phyloP scores from a whole-genome alignment of 768 basidiomycete genomes.

The Tylopilus vinaceipallidus region DNA sequence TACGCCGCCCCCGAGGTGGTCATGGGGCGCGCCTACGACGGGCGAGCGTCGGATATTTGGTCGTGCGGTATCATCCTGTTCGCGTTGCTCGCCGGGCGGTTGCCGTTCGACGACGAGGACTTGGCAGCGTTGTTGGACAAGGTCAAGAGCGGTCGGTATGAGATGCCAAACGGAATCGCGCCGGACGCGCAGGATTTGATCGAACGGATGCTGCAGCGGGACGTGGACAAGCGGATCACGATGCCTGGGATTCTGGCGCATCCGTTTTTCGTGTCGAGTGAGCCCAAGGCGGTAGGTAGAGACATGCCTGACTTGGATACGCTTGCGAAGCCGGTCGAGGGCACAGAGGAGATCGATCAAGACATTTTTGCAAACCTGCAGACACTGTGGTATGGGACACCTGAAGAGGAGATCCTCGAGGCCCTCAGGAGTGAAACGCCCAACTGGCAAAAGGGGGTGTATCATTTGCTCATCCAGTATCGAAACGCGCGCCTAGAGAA shows the following conservation, averaged over 20 bases:
- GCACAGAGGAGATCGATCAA: slow-evolving; percentile 68
- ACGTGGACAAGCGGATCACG: slow-evolving; percentile 73
- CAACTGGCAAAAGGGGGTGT: slow-evolving; percentile 96
- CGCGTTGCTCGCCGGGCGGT: slow-evolving; percentile 78
- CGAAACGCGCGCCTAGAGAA: slow-evolving; percentile 71
- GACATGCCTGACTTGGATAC: slow-evolving; percentile 60
- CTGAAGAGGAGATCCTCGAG: slow-evolving; percentile 70
- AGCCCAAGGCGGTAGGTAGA: slow-evolving; percentile 41
- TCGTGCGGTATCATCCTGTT: slow-evolving; percentile 93
- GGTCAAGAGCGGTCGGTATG: slow-evolving; percentile 70
- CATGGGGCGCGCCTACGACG: slow-evolving; percentile 78
- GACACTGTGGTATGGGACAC: slow-evolving; percentile 85
- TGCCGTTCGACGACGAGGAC: slow-evolving; percentile 95
- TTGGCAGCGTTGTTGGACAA: slow-evolving; percentile 73
- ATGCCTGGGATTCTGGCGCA: slow-evolving; percentile 79
- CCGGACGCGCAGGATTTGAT: slow-evolving; percentile 75
- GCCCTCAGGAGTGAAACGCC: slow-evolving; percentile 63
- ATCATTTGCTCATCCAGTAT: slow-evolving; percentile 85
- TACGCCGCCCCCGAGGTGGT: slow-evolving; percentile 94
- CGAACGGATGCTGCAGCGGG: slow-evolving; percentile 73
- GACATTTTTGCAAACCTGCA: slow-evolving; percentile 89
- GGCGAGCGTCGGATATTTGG: slow-evolving; percentile 91
- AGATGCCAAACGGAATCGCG: slow-evolving; percentile 72
- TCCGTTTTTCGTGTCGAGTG: slow-evolving; percentile 68
- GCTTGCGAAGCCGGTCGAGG: slow-evolving; percentile 67